Percentiles rank a stretch among this genome's conserved stretches.
phyloP scores from a whole-genome alignment of 495 filamentous ascomycete species.

The Apiosordaria backusii region DNA sequence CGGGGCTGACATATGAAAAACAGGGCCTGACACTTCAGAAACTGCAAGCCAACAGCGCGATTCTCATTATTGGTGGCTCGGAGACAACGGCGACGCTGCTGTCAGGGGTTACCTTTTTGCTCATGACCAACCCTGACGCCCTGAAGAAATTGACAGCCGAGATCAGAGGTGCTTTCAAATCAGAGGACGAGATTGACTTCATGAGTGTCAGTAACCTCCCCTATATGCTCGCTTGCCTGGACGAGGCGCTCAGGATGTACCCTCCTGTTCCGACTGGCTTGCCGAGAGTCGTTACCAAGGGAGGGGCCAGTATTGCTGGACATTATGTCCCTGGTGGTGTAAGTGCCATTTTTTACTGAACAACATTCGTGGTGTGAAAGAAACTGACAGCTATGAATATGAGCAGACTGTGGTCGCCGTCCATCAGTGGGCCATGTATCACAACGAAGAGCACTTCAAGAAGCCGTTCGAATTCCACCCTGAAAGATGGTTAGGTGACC shows the following conservation, averaged over 20 bases:
- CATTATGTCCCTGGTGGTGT: slow-evolving; percentile 44
- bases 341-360: slow-evolving; percentile 21
- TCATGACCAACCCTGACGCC: slow-evolving; percentile 44
- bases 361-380: not conserved
- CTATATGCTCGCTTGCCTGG: slow-evolving; percentile 55
- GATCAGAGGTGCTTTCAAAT: slow-evolving; percentile 49
- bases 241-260: slow-evolving; percentile 58
- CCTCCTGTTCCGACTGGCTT: slow-evolving; percentile 51
- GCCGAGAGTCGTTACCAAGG: slow-evolving; percentile 43
- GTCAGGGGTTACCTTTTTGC: slow-evolving; percentile 48
- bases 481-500: slow-evolving; percentile 48
- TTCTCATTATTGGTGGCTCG: slow-evolving; percentile 52
- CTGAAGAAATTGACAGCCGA: slow-evolving; percentile 47
- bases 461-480: slow-evolving; percentile 46
- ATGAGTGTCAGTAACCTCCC: slow-evolving; percentile 42
- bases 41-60: slow-evolving; percentile 39
- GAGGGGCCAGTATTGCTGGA: slow-evolving; percentile 47
- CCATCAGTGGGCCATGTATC: slow-evolving; percentile 46
- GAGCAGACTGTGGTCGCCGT: slow-evolving; percentile 48
- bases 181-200: slow-evolving; percentile 51
- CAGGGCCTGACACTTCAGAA: slow-evolving; percentile 41
- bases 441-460: slow-evolving; percentile 27
- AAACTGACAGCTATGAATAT: slow-evolving; percentile 5
- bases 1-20: not conserved
- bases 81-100: slow-evolving; percentile 62